Evolutionary conservation across 208 protist genomes (phyloP).

Genomic region (Leptomonas pyrrhocoris): DNA sequence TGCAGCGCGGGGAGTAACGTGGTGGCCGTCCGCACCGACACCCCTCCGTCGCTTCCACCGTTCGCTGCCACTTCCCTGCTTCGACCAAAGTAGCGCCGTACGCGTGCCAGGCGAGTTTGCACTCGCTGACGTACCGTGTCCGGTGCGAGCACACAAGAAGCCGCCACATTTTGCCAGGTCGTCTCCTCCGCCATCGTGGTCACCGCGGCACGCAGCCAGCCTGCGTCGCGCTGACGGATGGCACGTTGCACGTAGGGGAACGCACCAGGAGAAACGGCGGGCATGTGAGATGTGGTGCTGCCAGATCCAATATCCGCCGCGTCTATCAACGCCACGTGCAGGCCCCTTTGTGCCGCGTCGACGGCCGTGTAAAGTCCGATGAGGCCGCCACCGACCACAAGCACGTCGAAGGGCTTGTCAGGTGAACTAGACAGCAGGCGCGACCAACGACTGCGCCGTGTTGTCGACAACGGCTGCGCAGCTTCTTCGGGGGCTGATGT

Average conservation of each 20-base stretch:
- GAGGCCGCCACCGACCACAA: conserved; percentile 77
- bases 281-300: conserved; percentile 22
- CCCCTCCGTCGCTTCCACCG: neutral
- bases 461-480: neutral
- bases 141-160: conserved; percentile 19
- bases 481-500: neutral
- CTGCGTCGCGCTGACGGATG: conserved; percentile 68
- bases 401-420: conserved; percentile 59
- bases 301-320: conserved; percentile 69
- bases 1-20: conserved; percentile 72
- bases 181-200: conserved; percentile 46
- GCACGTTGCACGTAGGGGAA: conserved; percentile 78
- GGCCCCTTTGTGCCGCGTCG: conserved; percentile 80
- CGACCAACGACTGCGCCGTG: conserved; percentile 29
- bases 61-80: neutral
- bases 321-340: conserved; percentile 74
- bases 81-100: neutral
- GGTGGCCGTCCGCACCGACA: neutral
- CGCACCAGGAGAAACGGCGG: conserved; percentile 54
- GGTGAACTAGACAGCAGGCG: conserved; percentile 27
- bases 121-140: conserved; percentile 3
- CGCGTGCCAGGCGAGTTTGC: neutral
- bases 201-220: conserved; percentile 55
- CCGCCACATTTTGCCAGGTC: conserved; percentile 69
- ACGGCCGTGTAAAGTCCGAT: conserved; percentile 81